Evolutionary conservation across 805 yeast species (phyloP), one percentile per base, ranked within the genome.

Genomic region (Starmera quercuum): DNA sequence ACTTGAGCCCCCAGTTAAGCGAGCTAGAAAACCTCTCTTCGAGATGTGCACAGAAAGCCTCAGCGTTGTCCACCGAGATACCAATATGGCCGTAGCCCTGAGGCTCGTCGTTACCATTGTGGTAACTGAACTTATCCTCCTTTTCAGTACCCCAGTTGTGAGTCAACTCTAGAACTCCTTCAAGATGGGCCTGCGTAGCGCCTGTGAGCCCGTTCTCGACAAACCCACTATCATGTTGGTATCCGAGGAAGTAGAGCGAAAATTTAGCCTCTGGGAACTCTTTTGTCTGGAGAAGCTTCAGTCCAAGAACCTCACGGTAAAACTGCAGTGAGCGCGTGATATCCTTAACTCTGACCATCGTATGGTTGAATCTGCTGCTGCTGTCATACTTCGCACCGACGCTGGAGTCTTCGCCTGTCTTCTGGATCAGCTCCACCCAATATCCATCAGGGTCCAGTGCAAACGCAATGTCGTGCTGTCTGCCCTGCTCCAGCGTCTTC

Each of bases 391-490:
- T 40, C 9, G 42, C 33, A 2, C 41, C 32, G 38, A 66, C 64
- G 15, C 78, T 59, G 19, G 45, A 54, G 20, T 49, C 63, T 17
- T 63, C 71, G 10, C 45, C 44, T 14, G 61, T 66, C 46, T 74
- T 78, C 50, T 76, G 77, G 45, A 90, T 73, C 51, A 90, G 63
- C 66, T 90, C 98, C 49, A 90, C 73, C 98, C 98, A 90, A 64
- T 92, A 92, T 48, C 92, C 92, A 60, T 90, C 90, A 6, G 97
- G 97, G 52, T 92, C 98, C 46, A 88, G 71, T 6, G 81, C 95
- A 59, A 90, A 92, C 0, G 97, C 97, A 63, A 92, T 88, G 58
- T 86, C 71, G 59, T 78, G 79, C 62, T 85, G 95, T 60, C 96
- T 78, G 24, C 98, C 98, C 54, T 90, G 97, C 25, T 74, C 59